Conservation (phyloP, 2,329 filamentous ascomycete genomes). For the Xylariaceae sp. region DNA sequence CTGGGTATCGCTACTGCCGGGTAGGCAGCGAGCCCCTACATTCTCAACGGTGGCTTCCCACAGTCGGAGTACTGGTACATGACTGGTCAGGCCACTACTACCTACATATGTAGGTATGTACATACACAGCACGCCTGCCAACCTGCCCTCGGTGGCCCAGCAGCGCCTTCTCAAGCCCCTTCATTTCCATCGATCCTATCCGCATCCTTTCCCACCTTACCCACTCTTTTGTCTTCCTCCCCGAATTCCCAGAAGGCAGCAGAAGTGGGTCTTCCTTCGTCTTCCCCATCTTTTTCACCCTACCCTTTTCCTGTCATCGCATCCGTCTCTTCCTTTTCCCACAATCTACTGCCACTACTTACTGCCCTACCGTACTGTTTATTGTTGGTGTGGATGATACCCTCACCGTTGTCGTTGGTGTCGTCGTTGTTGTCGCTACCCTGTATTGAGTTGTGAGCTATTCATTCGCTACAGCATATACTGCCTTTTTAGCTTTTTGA, state of each 20-base stretch:
- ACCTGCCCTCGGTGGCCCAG: slow-evolving; percentile 10
- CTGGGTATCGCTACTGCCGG: slow-evolving; percentile 20
- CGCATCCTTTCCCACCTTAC: not conserved
- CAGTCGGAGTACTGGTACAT: slow-evolving; percentile 20
- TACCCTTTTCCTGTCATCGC: slow-evolving; percentile 25
- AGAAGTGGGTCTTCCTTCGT: slow-evolving; percentile 24
- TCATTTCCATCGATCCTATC: slow-evolving; percentile 28
- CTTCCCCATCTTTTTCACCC: slow-evolving; percentile 30
- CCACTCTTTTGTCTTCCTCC: not conserved
- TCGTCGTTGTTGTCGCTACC: not conserved
- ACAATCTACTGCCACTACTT: not conserved
- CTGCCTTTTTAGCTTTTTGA: not conserved
- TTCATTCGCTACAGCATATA: slow-evolving; percentile 2
- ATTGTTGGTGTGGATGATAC: not conserved
- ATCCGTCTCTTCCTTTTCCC: slow-evolving; percentile 26
- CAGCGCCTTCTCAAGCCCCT: slow-evolving; percentile 26
- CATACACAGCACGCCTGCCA: slow-evolving; percentile 10
- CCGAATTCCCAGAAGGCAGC: not conserved
- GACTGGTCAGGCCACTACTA: slow-evolving; percentile 7
- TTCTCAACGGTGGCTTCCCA: slow-evolving; percentile 4
- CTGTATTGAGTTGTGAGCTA: not conserved
- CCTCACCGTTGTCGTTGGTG: not conserved
- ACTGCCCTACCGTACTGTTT: not conserved
- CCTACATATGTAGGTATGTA: not conserved
- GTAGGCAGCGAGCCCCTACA: slow-evolving; percentile 10